phyloP scores from a whole-genome alignment of 768 basidiomycete species.

The Collybiopsis luxurians region DNA sequence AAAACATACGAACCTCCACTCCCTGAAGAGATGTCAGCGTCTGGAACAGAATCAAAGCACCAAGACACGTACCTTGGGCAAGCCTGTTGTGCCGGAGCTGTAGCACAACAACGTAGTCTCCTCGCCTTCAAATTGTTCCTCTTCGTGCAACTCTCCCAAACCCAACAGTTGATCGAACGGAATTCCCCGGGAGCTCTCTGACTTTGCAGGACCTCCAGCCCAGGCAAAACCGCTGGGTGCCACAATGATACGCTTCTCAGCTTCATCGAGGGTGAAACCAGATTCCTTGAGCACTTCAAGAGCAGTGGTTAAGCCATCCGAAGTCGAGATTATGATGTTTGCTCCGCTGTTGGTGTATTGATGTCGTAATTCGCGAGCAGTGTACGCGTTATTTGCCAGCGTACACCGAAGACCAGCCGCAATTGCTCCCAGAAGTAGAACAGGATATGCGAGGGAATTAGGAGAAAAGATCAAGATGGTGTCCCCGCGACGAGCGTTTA shows the following conservation, averaged over 20 bases:
- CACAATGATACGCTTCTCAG: conserved; percentile 54
- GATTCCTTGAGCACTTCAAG: conserved; percentile 45
- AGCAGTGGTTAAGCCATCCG: conserved; percentile 53
- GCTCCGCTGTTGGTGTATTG: conserved; percentile 70
- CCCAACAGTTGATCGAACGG: conserved; percentile 48
- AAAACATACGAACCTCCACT: conserved; percentile 5
- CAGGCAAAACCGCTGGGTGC: conserved; percentile 45
- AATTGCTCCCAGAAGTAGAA: conserved; percentile 40
- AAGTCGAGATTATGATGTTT: conserved; percentile 58
- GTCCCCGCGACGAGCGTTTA: conserved; percentile 34
- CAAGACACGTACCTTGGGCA: conserved; percentile 56
- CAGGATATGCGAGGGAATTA: conserved; percentile 52
- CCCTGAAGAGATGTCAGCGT: neutral
- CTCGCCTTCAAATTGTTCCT: conserved; percentile 54
- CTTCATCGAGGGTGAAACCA: conserved; percentile 30
- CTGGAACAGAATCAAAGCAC: neutral
- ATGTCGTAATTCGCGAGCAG: conserved; percentile 48
- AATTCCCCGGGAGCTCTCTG: conserved; percentile 27
- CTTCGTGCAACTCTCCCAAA: conserved; percentile 43
- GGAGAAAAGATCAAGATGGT: conserved; percentile 50
- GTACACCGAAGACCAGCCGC: conserved; percentile 54
- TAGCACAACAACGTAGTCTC: conserved; percentile 70
- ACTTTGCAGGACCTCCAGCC: conserved; percentile 35
- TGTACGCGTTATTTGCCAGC: conserved; percentile 54
- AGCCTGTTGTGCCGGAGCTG: conserved; percentile 64